phyloP scores from a whole-genome alignment of 1,284 basidiomycete genomes.

The Tilletia walkeri region DNA sequence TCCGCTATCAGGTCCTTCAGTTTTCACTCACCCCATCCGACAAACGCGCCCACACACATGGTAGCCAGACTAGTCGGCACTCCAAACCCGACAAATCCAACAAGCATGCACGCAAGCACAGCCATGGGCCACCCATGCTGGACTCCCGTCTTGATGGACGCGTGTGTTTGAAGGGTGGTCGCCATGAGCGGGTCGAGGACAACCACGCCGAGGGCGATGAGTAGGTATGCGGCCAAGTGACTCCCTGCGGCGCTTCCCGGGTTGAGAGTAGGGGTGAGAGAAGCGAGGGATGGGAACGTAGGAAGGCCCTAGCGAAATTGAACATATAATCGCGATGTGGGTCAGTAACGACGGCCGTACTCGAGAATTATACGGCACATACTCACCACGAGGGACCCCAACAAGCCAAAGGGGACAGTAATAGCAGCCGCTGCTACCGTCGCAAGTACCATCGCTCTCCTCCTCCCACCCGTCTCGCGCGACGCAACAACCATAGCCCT shows the following conservation, averaged over 20 bases:
- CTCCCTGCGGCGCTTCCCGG: slow-evolving; percentile 13
- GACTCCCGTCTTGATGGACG: slow-evolving; percentile 36
- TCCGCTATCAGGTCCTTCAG: too few species aligned
- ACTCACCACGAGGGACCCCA: slow-evolving; percentile 34
- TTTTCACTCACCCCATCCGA: slow-evolving; percentile 34
- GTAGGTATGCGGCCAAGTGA: slow-evolving; percentile 46
- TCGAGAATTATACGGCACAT: not conserved
- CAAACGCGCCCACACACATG: slow-evolving; percentile 30
- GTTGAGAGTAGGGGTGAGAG: slow-evolving; percentile 26
- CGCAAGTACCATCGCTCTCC: slow-evolving; percentile 47
- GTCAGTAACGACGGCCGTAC: not conserved
- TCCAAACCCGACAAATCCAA: slow-evolving; percentile 48
- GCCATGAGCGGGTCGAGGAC: slow-evolving; percentile 49
- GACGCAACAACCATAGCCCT: slow-evolving; percentile 36
- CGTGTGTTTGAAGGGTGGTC: slow-evolving; percentile 48
- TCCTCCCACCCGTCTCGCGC: slow-evolving; percentile 41
- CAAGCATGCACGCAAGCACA: slow-evolving; percentile 35
- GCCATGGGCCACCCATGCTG: slow-evolving; percentile 51
- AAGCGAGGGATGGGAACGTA: slow-evolving; percentile 25
- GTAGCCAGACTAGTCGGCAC: slow-evolving; percentile 32
- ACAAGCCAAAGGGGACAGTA: slow-evolving; percentile 32
- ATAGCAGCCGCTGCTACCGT: slow-evolving; percentile 37
- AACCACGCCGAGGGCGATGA: slow-evolving; percentile 41
- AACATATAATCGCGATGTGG: not conserved
- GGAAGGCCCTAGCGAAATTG: slow-evolving; percentile 20